phyloP scores from a whole-genome alignment of 345 rosid genomes.

The Psidium guajava region DNA sequence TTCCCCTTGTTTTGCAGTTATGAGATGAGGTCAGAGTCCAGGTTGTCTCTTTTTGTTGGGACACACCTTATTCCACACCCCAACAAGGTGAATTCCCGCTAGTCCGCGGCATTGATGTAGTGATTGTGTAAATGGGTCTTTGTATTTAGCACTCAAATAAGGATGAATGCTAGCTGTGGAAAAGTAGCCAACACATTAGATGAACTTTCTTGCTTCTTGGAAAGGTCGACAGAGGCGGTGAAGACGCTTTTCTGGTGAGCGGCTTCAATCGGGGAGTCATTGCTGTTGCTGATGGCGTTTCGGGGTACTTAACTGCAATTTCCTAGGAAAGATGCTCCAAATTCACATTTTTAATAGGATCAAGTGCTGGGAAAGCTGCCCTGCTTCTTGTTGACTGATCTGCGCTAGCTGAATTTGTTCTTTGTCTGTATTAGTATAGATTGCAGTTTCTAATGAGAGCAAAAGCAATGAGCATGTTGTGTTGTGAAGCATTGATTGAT shows the following conservation, averaged over 20 bases:
- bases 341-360: background rate
- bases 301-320: slow-evolving; percentile 31
- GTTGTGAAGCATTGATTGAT: background rate
- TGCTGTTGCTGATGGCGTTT: slow-evolving; percentile 93
- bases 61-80: slow-evolving; percentile 72
- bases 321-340: background rate
- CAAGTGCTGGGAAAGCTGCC: background rate
- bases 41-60: slow-evolving; percentile 44
- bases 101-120: background rate
- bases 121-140: background rate
- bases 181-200: background rate
- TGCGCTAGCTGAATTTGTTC: background rate
- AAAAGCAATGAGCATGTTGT: background rate
- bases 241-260: slow-evolving; percentile 75
- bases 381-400: background rate
- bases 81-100: slow-evolving; percentile 33
- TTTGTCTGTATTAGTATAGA: background rate
- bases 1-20: background rate
- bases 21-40: background rate
- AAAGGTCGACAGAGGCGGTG: slow-evolving; percentile 77
- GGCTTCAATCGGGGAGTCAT: slow-evolving; percentile 58
- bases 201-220: background rate
- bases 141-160: background rate
- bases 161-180: background rate
- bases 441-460: background rate